These are phyloP conservation scores for Hamigera avellanea DNA, from an alignment of 495 filamentous ascomycete species.

Conservation along the genomic window DNA sequence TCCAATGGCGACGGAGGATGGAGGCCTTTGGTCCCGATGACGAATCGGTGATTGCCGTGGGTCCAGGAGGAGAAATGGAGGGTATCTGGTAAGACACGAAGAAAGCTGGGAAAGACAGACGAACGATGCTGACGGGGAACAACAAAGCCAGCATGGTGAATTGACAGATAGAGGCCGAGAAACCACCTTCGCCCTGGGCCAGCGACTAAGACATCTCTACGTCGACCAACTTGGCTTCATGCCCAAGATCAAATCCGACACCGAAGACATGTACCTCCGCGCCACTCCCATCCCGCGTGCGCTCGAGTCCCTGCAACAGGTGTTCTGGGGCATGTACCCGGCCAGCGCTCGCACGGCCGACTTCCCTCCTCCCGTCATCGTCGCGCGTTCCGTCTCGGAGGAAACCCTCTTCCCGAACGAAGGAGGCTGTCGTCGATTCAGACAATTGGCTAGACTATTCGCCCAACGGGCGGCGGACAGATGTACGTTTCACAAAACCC, in stretches of 20 bases:
- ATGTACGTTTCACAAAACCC: slow-evolving; percentile 42
- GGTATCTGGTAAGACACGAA: slow-evolving; percentile 47
- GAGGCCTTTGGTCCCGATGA: slow-evolving; percentile 71
- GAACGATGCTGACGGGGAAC: too few species aligned
- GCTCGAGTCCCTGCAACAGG: slow-evolving; percentile 79
- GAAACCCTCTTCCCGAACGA: slow-evolving; percentile 95
- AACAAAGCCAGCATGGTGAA: slow-evolving; percentile 65
- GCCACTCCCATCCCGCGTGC: slow-evolving; percentile 77
- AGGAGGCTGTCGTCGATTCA: slow-evolving; percentile 69
- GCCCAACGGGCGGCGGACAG: slow-evolving; percentile 66
- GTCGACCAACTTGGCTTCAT: slow-evolving; percentile 82
- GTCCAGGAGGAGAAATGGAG: slow-evolving; percentile 59
- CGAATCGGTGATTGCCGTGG: slow-evolving; percentile 52
- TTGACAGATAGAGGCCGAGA: slow-evolving; percentile 78
- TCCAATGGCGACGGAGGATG: slow-evolving; percentile 69
- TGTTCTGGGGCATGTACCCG: slow-evolving; percentile 85
- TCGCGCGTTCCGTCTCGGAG: slow-evolving; percentile 59
- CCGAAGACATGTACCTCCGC: slow-evolving; percentile 72
- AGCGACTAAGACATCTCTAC: slow-evolving; percentile 71
- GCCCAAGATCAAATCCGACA: slow-evolving; percentile 50
- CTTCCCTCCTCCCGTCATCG: slow-evolving; percentile 62
- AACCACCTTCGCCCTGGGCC: slow-evolving; percentile 72
- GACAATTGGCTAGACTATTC: slow-evolving; percentile 67
- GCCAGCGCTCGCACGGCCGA: slow-evolving; percentile 46
- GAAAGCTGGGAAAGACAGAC: not conserved